Evolutionary conservation across 2,329 filamentous ascomycete genomes (phyloP).

Genomic region (Epichloe gansuensis): DNA sequence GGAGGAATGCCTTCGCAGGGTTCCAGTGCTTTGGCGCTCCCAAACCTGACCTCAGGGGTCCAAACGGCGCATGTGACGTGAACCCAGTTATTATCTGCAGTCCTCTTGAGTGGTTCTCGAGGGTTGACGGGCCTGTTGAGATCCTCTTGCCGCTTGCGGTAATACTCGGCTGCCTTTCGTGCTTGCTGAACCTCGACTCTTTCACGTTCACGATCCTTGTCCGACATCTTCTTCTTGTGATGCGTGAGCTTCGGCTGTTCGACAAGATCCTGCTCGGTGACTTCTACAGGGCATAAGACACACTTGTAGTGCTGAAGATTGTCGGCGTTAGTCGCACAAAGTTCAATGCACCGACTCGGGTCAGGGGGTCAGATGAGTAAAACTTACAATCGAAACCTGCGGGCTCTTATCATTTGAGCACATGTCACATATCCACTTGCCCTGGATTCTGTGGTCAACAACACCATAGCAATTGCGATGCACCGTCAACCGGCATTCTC

Average conservation of each 20-base stretch:
- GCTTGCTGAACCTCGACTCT: conserved; percentile 74
- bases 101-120: conserved; percentile 84
- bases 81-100: conserved; percentile 95
- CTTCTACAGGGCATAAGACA: conserved; percentile 75
- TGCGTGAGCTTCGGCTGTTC: conserved; percentile 46
- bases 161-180: conserved; percentile 66
- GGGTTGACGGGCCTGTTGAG: conserved; percentile 73
- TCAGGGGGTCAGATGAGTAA: neutral
- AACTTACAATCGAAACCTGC: conserved; percentile 73
- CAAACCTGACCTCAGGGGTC: conserved; percentile 88
- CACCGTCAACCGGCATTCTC: conserved; percentile 81
- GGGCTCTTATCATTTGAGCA: conserved; percentile 90
- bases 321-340: conserved; percentile 17
- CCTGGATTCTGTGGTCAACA: conserved; percentile 50
- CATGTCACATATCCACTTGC: conserved; percentile 93
- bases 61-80: conserved; percentile 89
- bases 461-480: conserved; percentile 92
- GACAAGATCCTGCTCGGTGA: conserved; percentile 71
- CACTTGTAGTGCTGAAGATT: conserved; percentile 63
- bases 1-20: conserved; percentile 83
- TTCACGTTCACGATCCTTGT: conserved; percentile 84
- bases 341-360: neutral
- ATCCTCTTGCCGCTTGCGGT: conserved; percentile 71
- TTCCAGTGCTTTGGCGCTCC: conserved; percentile 67
- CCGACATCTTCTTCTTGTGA: conserved; percentile 75